Percentiles rank a stretch among this genome's conserved stretches.
These are phyloP conservation scores for Symbiodinium pilosum DNA, from an alignment of 73 alveolate species.

Conservation along the genomic window DNA sequence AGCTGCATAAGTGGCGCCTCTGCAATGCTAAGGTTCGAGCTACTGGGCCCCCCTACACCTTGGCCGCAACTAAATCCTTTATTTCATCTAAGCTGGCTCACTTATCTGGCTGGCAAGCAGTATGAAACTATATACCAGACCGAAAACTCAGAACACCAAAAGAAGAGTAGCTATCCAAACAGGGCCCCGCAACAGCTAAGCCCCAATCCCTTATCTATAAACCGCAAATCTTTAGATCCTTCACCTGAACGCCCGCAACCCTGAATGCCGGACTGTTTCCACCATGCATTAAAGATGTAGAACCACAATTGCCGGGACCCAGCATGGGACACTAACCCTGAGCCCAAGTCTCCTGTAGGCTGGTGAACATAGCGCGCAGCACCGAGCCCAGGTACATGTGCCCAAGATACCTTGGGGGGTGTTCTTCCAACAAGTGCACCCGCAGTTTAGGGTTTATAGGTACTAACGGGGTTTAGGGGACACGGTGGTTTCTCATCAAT, in stretches of 20 bases:
- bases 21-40: too few species aligned
- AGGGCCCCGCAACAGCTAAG: not conserved
- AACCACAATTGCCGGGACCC: not conserved
- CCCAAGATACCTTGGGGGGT: not conserved
- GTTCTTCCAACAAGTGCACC: not conserved
- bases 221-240: not conserved
- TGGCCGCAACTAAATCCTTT: too few species aligned
- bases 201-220: not conserved
- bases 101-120: too few species aligned
- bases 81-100: too few species aligned
- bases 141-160: too few species aligned
- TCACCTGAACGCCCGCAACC: not conserved
- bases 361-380: conserved; percentile 66
- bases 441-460: not conserved
- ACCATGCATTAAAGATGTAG: not conserved
- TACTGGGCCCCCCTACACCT: too few species aligned
- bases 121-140: too few species aligned
- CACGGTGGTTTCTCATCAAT: not conserved
- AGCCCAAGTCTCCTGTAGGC: conserved; percentile 21
- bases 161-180: too few species aligned
- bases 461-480: not conserved
- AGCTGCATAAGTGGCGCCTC: too few species aligned
- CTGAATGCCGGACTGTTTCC: not conserved
- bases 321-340: not conserved
- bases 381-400: conserved; percentile 85